These are phyloP conservation scores for Cystofilobasidium bisporidii DNA, from an alignment of 768 basidiomycete genomes.

Conservation along the genomic window DNA sequence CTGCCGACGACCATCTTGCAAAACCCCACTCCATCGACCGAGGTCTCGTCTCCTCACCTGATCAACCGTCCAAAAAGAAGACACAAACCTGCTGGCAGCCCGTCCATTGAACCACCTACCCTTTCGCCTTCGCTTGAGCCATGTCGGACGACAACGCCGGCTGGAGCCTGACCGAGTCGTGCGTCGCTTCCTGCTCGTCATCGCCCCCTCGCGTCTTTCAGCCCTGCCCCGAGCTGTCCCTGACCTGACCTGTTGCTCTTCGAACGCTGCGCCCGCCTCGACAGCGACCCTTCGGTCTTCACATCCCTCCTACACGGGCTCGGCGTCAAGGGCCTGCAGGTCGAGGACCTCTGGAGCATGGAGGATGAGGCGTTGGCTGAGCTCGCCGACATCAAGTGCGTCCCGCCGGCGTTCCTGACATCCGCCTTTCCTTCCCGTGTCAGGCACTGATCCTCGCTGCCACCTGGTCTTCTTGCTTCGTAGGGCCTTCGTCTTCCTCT, in stretches of 20 bases:
- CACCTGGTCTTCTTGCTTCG: too few species aligned
- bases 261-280: too few species aligned
- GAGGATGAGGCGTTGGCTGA: constrained; percentile 9
- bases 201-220: not conserved
- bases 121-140: not conserved
- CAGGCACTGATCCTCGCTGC: too few species aligned
- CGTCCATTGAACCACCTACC: too few species aligned
- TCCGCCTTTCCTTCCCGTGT: too few species aligned
- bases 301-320: constrained; percentile 14
- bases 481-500: constrained; percentile 24
- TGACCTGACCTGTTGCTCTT: too few species aligned
- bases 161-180: constrained; percentile 28
- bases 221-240: not conserved
- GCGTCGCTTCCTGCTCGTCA: not conserved
- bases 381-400: constrained; percentile 18
- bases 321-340: constrained; percentile 25
- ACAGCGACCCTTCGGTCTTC: constrained; percentile 27
- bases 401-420: not conserved
- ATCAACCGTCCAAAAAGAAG: too few species aligned
- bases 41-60: too few species aligned
- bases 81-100: too few species aligned
- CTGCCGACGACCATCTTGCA: too few species aligned
- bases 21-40: too few species aligned
- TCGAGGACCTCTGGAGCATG: constrained; percentile 23
- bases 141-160: constrained; percentile 20